Evolutionary conservation across 805 yeast genomes (phyloP), one percentile per base, ranked within the genome.

Genomic region (Wickerhamiella occidentalis): DNA sequence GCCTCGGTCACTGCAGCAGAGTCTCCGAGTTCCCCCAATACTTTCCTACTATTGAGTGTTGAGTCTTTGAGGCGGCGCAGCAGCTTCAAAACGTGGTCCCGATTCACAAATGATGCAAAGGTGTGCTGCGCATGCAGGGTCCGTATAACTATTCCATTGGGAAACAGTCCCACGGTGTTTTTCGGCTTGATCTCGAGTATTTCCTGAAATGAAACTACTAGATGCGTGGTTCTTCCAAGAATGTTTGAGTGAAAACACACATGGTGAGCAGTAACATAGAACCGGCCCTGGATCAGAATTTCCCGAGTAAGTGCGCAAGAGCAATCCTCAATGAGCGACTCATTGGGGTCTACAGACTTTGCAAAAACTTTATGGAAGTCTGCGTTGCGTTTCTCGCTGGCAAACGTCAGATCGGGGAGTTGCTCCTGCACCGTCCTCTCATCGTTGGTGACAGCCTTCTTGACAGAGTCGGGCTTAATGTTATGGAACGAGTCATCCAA

Each of bases 241-340:
- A 92, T 70, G 56, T 82, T 82, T 6, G 96, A 82, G 61, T 86
- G 81, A 71, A 92, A 92, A 61, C 96, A 85, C 3, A 90, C 61
- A 58, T 81, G 78, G 47, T 75, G 74, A 55, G 85, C 88, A 17
- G 94, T 77, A 7, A 92, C 73, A 61, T 85, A 92, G 23, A 92
- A 58, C 46, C 94, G 71, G 3, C 98, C 98, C 60, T 92, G 96
- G 8, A 86, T 67, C 28, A 90, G 69, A 45, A 87, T 85, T 55
- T 90, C 97, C 53, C 86, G 71, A 55, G 88, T 82, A 49, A 90
- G 67, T 0, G 96, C 96, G 69, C 97, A 92, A 23, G 85, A 77
- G 58, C 82, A 88, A 58, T 87, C 96, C 59, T 86, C 96, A 30
- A 90, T 62, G 13, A 90, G 67, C 46, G 81, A 69, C 58, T 90